Evolutionary conservation across 306 rosid species (phyloP).

Genomic region (Cicer arietinum): DNA sequence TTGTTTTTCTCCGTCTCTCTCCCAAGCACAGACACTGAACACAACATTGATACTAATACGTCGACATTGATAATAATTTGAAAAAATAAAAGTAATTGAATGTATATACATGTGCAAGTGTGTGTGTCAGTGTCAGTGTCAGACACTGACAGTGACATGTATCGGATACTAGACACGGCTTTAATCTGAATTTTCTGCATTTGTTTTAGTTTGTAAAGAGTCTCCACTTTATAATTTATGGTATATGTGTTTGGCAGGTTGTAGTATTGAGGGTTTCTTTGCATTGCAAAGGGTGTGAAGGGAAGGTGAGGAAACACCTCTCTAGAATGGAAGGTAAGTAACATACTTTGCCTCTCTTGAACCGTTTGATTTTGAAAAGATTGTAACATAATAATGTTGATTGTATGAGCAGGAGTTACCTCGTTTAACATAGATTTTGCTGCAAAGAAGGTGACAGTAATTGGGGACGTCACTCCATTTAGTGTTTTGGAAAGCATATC

Average conservation of each 20-base stretch:
- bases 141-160: too few relatives aligned
- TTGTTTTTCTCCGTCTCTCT: neutral
- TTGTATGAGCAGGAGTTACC: constrained; percentile 68
- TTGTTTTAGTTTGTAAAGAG: neutral
- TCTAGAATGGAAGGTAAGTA: constrained; percentile 84
- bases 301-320: constrained; percentile 90
- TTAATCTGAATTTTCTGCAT: constrained; percentile 1
- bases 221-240: neutral
- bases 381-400: neutral
- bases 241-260: constrained; percentile 54
- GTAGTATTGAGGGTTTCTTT: constrained; percentile 90
- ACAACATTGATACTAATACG: too few relatives aligned
- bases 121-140: too few relatives aligned
- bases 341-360: too few relatives aligned
- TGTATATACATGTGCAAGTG: too few relatives aligned
- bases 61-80: too few relatives aligned
- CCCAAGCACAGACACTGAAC: too few relatives aligned
- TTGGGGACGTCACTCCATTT: constrained; percentile 77
- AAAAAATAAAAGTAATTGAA: too few relatives aligned
- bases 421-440: constrained; percentile 88
- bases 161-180: too few relatives aligned
- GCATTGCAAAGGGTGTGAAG: constrained; percentile 96
- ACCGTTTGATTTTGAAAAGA: too few relatives aligned
- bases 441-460: constrained; percentile 90
- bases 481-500: constrained; percentile 81